Evolutionary conservation across 2,329 filamentous ascomycete genomes (phyloP).

Genomic region (Scedosporium dehoogii): DNA sequence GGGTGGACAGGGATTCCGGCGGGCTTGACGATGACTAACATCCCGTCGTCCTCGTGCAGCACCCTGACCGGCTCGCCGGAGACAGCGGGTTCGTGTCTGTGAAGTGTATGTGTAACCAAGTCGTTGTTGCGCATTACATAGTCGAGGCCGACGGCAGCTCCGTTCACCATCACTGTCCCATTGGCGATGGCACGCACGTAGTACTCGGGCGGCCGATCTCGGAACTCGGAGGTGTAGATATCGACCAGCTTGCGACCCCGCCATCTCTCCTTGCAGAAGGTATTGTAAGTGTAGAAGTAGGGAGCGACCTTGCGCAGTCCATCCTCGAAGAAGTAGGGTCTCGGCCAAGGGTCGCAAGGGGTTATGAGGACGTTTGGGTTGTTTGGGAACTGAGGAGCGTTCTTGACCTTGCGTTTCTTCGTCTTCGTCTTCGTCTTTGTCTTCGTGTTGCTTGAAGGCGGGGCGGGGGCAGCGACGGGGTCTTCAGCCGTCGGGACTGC

Average conservation of each 20-base stretch:
- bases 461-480: background rate
- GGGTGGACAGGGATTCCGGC: conserved; percentile 92
- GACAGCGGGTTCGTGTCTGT: conserved; percentile 92
- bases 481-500: conserved; percentile 5
- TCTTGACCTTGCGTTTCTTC: conserved; percentile 9
- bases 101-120: conserved; percentile 82
- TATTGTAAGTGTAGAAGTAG: conserved; percentile 93
- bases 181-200: conserved; percentile 76
- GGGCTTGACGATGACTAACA: conserved; percentile 96
- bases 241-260: conserved; percentile 70
- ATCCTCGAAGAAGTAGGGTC: conserved; percentile 68
- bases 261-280: conserved; percentile 91
- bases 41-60: conserved; percentile 82
- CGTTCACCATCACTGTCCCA: conserved; percentile 73
- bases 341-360: conserved; percentile 34
- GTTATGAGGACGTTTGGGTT: conserved; percentile 17
- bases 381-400: conserved; percentile 5
- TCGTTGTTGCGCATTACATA: conserved; percentile 80
- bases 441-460: background rate
- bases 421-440: conserved; percentile 7
- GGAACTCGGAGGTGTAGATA: conserved; percentile 85
- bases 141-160: conserved; percentile 55
- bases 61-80: conserved; percentile 69
- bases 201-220: conserved; percentile 77
- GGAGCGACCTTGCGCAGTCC: conserved; percentile 75